These are phyloP conservation scores for Cryptosporidium baileyi DNA, from an alignment of 169 alveolate genomes.

Conservation along the genomic window DNA sequence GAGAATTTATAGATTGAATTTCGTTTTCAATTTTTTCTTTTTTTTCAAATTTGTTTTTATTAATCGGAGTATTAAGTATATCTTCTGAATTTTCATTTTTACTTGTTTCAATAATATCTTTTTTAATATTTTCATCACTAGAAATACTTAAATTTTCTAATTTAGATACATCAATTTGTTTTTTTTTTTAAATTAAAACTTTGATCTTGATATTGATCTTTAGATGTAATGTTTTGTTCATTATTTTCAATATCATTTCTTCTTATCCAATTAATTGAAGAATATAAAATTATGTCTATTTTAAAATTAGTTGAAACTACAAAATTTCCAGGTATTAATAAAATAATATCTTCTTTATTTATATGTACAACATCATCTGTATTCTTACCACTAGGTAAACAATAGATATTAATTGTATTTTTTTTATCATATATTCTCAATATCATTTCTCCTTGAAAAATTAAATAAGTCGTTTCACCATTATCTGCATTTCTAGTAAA, in stretches of 20 bases:
- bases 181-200: background rate
- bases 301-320: slow-evolving; percentile 24
- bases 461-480: slow-evolving; percentile 64
- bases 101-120: background rate
- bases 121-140: background rate
- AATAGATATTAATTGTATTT: slow-evolving; percentile 1
- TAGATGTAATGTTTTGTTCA: background rate
- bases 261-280: slow-evolving; percentile 41
- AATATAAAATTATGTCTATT: slow-evolving; percentile 32
- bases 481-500: slow-evolving; percentile 66
- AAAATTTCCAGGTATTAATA: slow-evolving; percentile 8
- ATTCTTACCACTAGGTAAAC: slow-evolving; percentile 19
- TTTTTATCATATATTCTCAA: slow-evolving; percentile 40
- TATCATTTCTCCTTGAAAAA: slow-evolving; percentile 66
- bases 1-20: background rate
- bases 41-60: background rate
- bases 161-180: too few relatives aligned
- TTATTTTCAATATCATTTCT: background rate
- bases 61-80: background rate
- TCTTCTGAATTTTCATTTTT: background rate
- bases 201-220: background rate
- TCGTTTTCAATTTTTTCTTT: background rate
- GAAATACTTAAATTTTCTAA: background rate
- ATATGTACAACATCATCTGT: slow-evolving; percentile 17
- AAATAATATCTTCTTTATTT: slow-evolving; percentile 23